phyloP scores from a whole-genome alignment of 495 filamentous ascomycete genomes.

The Talaromyces wortmannii region DNA sequence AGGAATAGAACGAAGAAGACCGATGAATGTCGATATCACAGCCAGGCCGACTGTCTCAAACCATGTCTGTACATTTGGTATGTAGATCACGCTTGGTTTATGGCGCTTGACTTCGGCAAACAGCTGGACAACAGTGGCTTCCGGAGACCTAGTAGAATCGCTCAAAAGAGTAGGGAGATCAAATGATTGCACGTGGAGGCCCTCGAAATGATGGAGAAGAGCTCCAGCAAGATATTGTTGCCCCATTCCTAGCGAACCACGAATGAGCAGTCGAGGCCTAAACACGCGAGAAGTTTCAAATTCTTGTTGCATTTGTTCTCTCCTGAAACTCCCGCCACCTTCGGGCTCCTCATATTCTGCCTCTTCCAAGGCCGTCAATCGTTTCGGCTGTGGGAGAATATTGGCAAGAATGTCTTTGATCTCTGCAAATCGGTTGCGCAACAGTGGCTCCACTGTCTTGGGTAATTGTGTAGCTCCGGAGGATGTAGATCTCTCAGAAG shows the following conservation, averaged over 20 bases:
- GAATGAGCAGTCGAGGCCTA: conserved; percentile 76
- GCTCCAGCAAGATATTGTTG: conserved; percentile 88
- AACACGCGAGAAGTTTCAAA: conserved; percentile 88
- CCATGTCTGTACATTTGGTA: conserved; percentile 86
- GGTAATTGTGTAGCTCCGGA: conserved; percentile 76
- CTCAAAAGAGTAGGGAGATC: conserved; percentile 79
- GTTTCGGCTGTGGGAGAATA: conserved; percentile 76
- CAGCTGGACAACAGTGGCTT: conserved; percentile 80
- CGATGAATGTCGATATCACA: conserved; percentile 70
- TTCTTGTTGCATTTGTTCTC: conserved; percentile 80
- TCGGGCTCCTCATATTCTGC: conserved; percentile 86
- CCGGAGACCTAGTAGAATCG: conserved; percentile 64
- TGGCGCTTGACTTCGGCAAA: conserved; percentile 90
- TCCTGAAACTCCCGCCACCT: conserved; percentile 71
- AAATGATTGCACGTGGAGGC: conserved; percentile 90
- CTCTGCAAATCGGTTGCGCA: conserved; percentile 61
- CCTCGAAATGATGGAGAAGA: conserved; percentile 82
- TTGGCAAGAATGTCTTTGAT: conserved; percentile 63
- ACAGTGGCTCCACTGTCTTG: conserved; percentile 70
- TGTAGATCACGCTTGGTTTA: conserved; percentile 93
- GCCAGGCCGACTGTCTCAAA: conserved; percentile 59
- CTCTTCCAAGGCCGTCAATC: conserved; percentile 83
- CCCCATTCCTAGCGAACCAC: conserved; percentile 79
- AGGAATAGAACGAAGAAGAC: conserved; percentile 67
- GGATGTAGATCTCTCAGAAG: conserved; percentile 79